Base-by-base conservation (phyloP, 2,329 filamentous ascomycete genomes). In the Ceratocystis variospora region DNA sequence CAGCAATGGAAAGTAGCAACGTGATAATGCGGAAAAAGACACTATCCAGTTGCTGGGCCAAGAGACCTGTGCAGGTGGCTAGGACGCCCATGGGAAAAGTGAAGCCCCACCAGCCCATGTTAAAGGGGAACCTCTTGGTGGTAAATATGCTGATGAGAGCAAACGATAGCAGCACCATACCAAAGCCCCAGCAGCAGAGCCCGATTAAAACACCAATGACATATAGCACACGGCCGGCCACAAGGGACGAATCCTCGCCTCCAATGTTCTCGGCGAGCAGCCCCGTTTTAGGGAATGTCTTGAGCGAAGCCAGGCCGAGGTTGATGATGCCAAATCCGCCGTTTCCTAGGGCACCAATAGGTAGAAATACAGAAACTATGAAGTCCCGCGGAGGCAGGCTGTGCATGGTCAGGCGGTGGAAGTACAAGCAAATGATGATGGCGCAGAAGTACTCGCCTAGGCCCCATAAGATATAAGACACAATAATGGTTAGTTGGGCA, bases 381-480 rank as follows among this genome's bases (percentile, higher is more conserved):
- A 85, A 82, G 71, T 88, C 87, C 61, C 81, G 79, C 1, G 85
- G 81, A 0, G 86, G 86, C 15, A 89, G 78, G 44, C 85, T 83
- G 73, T 89, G 82, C 2, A 89, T 73, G 3, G 83, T 84, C 12
- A 90, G 77, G 12, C 87, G 83, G 68, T 87, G 83, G 72, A 87
- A 88, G 74, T 89, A 90, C 45, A 89, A 80, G n/a, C 82, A 83
- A 31, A 89, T 76, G 22, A 88, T 80, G 55, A 80, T 79, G 73
- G 85, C 80, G 1, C 85, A 82, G 63, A 89, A 78, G 53, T 74
- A 74, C 71, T 76, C 79, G 4, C 85, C 83, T 67, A 84, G 83
- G 0, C 86, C 86, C 85, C 84, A 89, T 70, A 89, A 80, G 22
- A 88, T 76, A 71, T 89, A 90, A 1, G 80, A 85, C 12, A 77